Evolutionary conservation across 768 basidiomycete species (phyloP).

Genomic region (Nevesoporus exiguus): DNA sequence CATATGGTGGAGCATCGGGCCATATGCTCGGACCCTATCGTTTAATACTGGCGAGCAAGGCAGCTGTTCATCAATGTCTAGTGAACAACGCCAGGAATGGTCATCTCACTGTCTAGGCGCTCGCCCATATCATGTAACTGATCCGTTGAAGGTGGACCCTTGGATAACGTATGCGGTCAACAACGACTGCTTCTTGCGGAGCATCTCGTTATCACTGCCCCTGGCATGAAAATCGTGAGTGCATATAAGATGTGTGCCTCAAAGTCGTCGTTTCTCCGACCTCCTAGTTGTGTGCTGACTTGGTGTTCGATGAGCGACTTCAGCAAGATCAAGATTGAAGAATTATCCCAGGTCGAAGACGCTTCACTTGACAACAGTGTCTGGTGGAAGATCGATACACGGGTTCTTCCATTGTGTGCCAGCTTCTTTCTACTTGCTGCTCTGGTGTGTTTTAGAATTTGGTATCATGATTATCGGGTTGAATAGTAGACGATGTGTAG

Average conservation of each 20-base stretch:
- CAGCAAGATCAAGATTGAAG: constrained; percentile 2
- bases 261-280: background rate
- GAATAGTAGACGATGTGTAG: constrained; percentile 16
- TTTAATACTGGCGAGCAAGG: background rate
- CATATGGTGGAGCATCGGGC: too few species aligned
- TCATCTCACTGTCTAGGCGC: background rate
- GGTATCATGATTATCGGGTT: background rate
- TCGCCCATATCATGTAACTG: background rate
- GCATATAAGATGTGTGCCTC: background rate
- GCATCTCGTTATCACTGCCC: background rate
- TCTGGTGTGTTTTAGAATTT: constrained; percentile 36
- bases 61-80: background rate
- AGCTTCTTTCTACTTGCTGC: constrained; percentile 50
- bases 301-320: background rate
- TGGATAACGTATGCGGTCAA: background rate
- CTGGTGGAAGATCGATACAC: constrained; percentile 49
- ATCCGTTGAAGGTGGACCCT: background rate
- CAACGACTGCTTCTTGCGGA: background rate
- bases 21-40: too few species aligned
- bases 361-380: constrained; percentile 35
- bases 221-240: background rate
- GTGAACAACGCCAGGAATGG: background rate
- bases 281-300: background rate
- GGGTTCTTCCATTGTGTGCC: constrained; percentile 46
- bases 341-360: constrained; percentile 7